Percentiles rank a stretch among this genome's conserved stretches.
phyloP scores from a whole-genome alignment of 345 rosid genomes.

The Trapa incisa region DNA sequence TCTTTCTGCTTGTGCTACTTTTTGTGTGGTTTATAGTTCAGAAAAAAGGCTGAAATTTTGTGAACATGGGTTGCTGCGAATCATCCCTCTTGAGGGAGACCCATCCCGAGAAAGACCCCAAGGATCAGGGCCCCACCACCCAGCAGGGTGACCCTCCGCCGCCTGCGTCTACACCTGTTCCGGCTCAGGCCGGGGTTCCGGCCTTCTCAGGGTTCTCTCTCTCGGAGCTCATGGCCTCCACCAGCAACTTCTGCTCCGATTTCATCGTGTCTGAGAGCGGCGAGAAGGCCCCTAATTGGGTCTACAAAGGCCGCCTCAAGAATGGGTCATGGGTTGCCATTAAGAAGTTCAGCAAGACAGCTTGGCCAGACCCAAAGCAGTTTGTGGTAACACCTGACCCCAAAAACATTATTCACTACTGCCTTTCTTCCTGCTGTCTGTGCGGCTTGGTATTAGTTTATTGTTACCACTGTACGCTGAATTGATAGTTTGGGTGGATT shows the following conservation, averaged over 20 bases:
- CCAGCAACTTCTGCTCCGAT: constrained; percentile 26
- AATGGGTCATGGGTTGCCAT: constrained; percentile 22
- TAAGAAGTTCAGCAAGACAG: constrained; percentile 27
- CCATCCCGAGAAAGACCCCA: constrained; percentile 26
- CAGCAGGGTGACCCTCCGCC: constrained; percentile 13
- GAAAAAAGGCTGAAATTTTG: constrained; percentile 1
- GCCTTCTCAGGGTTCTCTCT: constrained; percentile 33
- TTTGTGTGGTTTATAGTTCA: neutral
- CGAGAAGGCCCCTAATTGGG: constrained; percentile 35
- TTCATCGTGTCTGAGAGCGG: constrained; percentile 38
- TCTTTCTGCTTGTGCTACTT: neutral
- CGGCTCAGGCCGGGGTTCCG: constrained; percentile 17
- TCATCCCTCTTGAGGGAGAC: constrained; percentile 31
- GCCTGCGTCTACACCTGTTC: constrained; percentile 7
- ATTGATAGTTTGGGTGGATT: neutral
- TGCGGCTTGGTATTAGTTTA: neutral
- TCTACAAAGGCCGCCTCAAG: constrained; percentile 24
- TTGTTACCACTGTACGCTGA: neutral
- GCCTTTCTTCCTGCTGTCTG: neutral
- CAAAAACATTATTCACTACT: neutral
- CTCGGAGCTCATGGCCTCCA: constrained; percentile 29
- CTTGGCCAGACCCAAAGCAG: constrained; percentile 41
- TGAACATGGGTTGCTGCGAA: constrained; percentile 31
- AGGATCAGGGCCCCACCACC: constrained; percentile 5
- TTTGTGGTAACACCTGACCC: constrained; percentile 17